Conservation (phyloP, 208 protist species). For the Trypanosoma theileri region DNA sequence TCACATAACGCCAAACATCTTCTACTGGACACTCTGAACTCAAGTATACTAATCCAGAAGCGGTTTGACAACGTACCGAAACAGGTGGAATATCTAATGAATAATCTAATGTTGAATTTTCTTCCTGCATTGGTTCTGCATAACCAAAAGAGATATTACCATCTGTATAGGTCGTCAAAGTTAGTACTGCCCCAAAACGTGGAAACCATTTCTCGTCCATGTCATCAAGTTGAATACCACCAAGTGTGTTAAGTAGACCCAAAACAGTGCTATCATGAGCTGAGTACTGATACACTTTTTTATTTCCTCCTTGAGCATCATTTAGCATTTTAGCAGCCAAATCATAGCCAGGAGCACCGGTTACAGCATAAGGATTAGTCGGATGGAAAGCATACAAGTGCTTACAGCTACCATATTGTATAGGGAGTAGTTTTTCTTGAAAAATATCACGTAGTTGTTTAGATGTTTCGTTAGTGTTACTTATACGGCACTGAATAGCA, state of each 20-base stretch:
- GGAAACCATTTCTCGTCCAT: constrained; percentile 26
- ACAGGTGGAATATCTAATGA: constrained; percentile 9
- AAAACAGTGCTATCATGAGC: constrained; percentile 25
- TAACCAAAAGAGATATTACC: constrained; percentile 25
- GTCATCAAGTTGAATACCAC: constrained; percentile 17
- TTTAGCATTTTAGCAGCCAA: constrained; percentile 21
- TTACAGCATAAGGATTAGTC: constrained; percentile 24
- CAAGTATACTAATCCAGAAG: constrained; percentile 15
- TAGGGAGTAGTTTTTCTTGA: constrained; percentile 18
- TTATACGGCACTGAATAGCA: constrained; percentile 27
- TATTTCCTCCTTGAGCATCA: constrained; percentile 16
- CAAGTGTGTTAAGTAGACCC: constrained; percentile 26
- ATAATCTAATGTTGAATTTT: constrained; percentile 23
- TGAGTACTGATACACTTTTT: constrained; percentile 31
- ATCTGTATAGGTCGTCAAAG: constrained; percentile 23
- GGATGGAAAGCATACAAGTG: constrained; percentile 23
- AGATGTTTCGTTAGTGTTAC: constrained; percentile 13
- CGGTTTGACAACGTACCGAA: constrained; percentile 16
- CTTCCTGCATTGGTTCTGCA: constrained; percentile 26
- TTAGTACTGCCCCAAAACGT: constrained; percentile 23
- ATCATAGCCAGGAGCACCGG: constrained; percentile 21
- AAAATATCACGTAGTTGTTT: constrained; percentile 10
- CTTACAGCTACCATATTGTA: constrained; percentile 18
- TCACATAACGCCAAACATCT: constrained; percentile 29
- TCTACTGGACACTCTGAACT: constrained; percentile 17